phyloP scores from a whole-genome alignment of 2,329 filamentous ascomycete species.

The Ophiostoma novo-ulmi region DNA sequence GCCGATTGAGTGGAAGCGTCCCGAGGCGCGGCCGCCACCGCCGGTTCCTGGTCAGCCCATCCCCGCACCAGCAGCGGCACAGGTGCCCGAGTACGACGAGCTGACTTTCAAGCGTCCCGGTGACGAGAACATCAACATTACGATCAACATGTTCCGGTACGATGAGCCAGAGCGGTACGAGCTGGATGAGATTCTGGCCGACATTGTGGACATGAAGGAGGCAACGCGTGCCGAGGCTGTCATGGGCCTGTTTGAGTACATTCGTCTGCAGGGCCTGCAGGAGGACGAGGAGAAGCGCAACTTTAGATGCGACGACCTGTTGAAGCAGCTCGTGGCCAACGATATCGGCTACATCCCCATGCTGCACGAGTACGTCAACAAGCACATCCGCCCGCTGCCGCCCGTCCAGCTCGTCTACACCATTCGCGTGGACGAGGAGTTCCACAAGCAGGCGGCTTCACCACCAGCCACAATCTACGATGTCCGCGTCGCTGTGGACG shows the following conservation, averaged over 20 bases:
- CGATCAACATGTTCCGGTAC: conserved; percentile 77
- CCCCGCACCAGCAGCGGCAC: conserved; percentile 26
- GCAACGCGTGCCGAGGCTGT: conserved; percentile 83
- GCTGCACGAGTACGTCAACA: conserved; percentile 72
- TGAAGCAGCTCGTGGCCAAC: conserved; percentile 71
- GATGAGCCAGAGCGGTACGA: conserved; percentile 81
- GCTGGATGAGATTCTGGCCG: conserved; percentile 71
- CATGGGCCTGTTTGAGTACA: conserved; percentile 93
- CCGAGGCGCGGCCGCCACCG: conserved; percentile 50
- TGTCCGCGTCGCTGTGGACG: conserved; percentile 75
- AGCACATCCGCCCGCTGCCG: conserved; percentile 71
- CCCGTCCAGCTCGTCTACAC: conserved; percentile 85
- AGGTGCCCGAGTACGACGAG: conserved; percentile 78
- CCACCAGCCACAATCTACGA: conserved; percentile 74
- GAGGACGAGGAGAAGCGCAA: conserved; percentile 93
- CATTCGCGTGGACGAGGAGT: conserved; percentile 83
- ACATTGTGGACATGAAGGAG: conserved; percentile 79
- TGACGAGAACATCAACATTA: conserved; percentile 89
- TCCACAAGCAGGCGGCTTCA: conserved; percentile 54
- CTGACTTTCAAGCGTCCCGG: conserved; percentile 86
- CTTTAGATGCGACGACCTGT: conserved; percentile 79
- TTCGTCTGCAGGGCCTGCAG: conserved; percentile 76
- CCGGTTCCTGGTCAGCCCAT: conserved; percentile 31
- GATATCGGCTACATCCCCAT: conserved; percentile 81
- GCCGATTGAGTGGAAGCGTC: conserved; percentile 81